Evolutionary conservation across 768 basidiomycete species (phyloP), one percentile per base, ranked within the genome.

Genomic region (Russula vinacea): DNA sequence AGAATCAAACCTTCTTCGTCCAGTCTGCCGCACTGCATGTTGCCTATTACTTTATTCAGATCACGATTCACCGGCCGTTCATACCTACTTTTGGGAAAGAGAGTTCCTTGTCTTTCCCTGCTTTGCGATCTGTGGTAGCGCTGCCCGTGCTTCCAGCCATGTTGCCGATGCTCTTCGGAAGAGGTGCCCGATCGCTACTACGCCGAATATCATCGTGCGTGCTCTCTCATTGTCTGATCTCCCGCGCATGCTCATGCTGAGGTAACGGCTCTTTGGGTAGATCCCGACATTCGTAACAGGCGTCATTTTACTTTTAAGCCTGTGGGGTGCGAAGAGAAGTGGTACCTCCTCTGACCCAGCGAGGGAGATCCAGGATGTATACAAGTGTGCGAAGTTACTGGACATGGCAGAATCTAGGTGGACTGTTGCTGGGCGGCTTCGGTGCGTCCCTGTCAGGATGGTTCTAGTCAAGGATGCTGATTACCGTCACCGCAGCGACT

Each of bases 51-150:
- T 74, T 75, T 24, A 69, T 74, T 39, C 76, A 80, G 71, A 82
- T 83, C 69, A 70, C 78, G 22, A 74, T 81, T 45, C 83, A 83
- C 68, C 79, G 82, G 16, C 79, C 81, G 3, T 82, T 81, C 73
- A 78, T 83, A 56, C 80, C 78, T 0, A 74, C 74, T 1, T 73
- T 72, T 2, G 62, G 70, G 33, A 71, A 75, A 35, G 70, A 74
- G 1, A 68, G 73, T 1, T 66, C 71, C 40, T 58, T 76, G 8
- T 71, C 74, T 9, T 77, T 81, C 66, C 79, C 82, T 1, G 81
- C 81, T 74, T 83, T n/a, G 79, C 80, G 1, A 83, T 83, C 57
- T 82, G 81, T 70, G 76, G 78, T 32, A 83, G 82, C 65, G 82
- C 82, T 5, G 79, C 83, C 8, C 74, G 82, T 14, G 79, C 81